A percentile compares a stretch with the other conserved stretches of the same genome.
Conservation (phyloP, 805 yeast genomes). For the Starmerella khaoyaiensis region DNA sequence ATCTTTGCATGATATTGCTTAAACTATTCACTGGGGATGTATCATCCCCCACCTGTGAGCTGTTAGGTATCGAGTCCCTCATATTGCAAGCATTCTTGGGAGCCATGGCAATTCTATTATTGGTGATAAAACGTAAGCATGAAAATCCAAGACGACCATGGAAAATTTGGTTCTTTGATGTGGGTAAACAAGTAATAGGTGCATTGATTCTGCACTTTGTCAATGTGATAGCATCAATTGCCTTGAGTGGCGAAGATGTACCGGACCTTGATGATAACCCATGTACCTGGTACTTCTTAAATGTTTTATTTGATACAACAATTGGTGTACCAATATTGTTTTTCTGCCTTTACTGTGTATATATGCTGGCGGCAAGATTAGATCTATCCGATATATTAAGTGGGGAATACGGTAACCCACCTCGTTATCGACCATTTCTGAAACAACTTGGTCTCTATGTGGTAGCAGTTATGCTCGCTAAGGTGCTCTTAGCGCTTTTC, state of each 20-base stretch:
- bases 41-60: constrained; percentile 40
- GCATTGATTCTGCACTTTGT: constrained; percentile 72
- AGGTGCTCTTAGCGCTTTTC: constrained; percentile 44
- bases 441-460: constrained; percentile 65
- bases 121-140: constrained; percentile 60
- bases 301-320: constrained; percentile 80
- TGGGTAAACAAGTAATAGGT: constrained; percentile 78
- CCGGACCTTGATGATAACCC: constrained; percentile 45
- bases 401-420: constrained; percentile 57
- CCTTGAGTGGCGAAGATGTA: constrained; percentile 30
- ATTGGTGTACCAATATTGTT: constrained; percentile 79
- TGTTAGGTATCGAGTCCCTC: constrained; percentile 78
- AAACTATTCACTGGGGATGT: too few relatives aligned
- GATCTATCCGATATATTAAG: constrained; percentile 34
- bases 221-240: constrained; percentile 57
- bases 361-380: constrained; percentile 33
- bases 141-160: constrained; percentile 82
- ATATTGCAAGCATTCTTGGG: constrained; percentile 69
- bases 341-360: constrained; percentile 34
- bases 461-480: constrained; percentile 49
- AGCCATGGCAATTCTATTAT: constrained; percentile 54
- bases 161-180: constrained; percentile 82
- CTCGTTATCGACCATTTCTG: constrained; percentile 46
- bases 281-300: constrained; percentile 90
- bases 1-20: too few relatives aligned